Conservation (phyloP, 352 stramenopile genomes). For the Nothophytophthora sp. region DNA sequence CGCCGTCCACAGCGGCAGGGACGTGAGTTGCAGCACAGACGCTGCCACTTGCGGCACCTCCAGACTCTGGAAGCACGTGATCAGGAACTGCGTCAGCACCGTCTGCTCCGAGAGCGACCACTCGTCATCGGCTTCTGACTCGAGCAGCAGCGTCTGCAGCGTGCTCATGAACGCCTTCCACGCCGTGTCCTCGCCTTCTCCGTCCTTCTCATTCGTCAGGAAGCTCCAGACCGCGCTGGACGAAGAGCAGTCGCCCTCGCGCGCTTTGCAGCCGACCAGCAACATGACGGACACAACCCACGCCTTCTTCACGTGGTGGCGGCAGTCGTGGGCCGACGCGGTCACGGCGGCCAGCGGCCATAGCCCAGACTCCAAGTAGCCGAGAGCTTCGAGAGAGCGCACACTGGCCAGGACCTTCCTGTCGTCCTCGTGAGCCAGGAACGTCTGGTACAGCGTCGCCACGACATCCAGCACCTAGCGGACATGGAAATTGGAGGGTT, state of each 20-base stretch:
- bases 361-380: constrained; percentile 55
- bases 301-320: constrained; percentile 39
- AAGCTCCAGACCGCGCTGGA: constrained; percentile 20
- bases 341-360: constrained; percentile 36
- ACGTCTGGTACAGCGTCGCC: constrained; percentile 33
- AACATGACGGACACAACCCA: constrained; percentile 51
- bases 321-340: constrained; percentile 15
- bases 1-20: constrained; percentile 60
- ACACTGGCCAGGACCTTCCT: constrained; percentile 20
- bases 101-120: constrained; percentile 58
- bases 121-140: constrained; percentile 23
- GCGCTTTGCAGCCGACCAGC: constrained; percentile 30
- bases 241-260: constrained; percentile 1
- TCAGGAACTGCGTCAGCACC: constrained; percentile 61
- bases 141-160: constrained; percentile 30
- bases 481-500: not conserved
- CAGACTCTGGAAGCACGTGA: constrained; percentile 56
- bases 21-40: constrained; percentile 61
- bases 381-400: constrained; percentile 23
- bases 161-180: constrained; percentile 43
- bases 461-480: constrained; percentile 31
- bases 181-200: no score
- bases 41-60: constrained; percentile 53
- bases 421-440: constrained; percentile 26
- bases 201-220: constrained; percentile 16